Evolutionary conservation across 441 rosid genomes (phyloP), one percentile per base, ranked within the genome.

Genomic region (Adansonia rubrostipa): DNA sequence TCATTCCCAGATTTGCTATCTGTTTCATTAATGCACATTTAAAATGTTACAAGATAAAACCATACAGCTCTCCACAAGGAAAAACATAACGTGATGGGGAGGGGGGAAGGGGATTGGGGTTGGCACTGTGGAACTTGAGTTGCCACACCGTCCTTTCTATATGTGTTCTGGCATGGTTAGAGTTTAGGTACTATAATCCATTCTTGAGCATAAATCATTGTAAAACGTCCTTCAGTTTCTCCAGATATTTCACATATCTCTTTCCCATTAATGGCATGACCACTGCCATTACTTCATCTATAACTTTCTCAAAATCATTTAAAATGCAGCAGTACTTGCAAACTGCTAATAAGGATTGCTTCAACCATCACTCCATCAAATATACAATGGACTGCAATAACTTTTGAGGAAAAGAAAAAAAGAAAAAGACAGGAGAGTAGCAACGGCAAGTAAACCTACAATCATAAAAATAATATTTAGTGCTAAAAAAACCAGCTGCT

Each of bases 1-100:
- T 89, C 92, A 81, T 80, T 89, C 5, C 88, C 83, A 6, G 92
- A 93, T 84, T 90, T 93, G 83, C 88, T 88, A 73, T 88, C 99
- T 83, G 86, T 28, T 87, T 85, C 83, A 73, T 47, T 58, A 64
- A 75, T 78, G 58, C 62, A 78, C 61, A 68, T 19, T 15, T 68
- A 69, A 42, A 0, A 66, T 19, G 10, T 74, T 44, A 81, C 57
- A 66, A 57, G 40, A 75, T 48, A 63, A 36, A 20, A 73, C 58
- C 5, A 58, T 28, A 65, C 20, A 47, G 57, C 40, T 47, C 54
- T 28, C 78, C 75, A 56, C 42, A 33, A 9, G 19, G 75, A 40
- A 33, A 71, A 58, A 45, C 62, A 56, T 14, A 68, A 50, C 40
- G 69, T 36, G 33, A 28, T 28, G 33, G 33, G 33, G 33, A 28